Percentiles rank a stretch among this genome's conserved stretches.
These are phyloP conservation scores for Jatropha multifida DNA, from an alignment of 441 rosid species.

Conservation along the genomic window DNA sequence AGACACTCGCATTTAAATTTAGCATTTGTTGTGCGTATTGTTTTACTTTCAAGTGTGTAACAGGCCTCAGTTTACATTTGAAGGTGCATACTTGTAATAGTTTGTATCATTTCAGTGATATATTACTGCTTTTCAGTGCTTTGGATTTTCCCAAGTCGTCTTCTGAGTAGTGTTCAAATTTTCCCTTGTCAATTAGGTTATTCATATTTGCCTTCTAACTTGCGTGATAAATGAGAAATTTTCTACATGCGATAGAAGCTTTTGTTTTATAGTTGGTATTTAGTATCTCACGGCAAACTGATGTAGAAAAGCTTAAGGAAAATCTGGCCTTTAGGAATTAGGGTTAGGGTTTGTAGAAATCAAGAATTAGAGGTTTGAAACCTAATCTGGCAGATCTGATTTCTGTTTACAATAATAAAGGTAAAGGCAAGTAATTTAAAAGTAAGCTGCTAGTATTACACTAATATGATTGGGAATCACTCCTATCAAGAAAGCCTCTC, in stretches of 20 bases:
- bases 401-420: too few species aligned
- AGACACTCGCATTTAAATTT: too few species aligned
- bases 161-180: neutral
- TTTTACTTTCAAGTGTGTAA: neutral
- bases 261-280: slow-evolving; percentile 2
- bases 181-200: neutral
- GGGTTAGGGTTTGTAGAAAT: too few species aligned
- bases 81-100: neutral
- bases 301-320: too few species aligned
- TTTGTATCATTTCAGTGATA: neutral
- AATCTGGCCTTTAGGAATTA: too few species aligned
- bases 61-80: neutral
- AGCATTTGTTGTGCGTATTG: neutral
- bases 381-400: too few species aligned
- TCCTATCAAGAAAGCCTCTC: too few species aligned
- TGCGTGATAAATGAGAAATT: neutral
- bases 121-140: neutral
- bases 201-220: neutral
- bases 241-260: neutral
- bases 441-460: too few species aligned
- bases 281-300: too few species aligned
- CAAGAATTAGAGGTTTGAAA: too few species aligned
- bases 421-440: too few species aligned
- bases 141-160: neutral
- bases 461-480: too few species aligned